phyloP scores from a whole-genome alignment of 2,329 filamentous ascomycete genomes.

The Talaromyces sp. region DNA sequence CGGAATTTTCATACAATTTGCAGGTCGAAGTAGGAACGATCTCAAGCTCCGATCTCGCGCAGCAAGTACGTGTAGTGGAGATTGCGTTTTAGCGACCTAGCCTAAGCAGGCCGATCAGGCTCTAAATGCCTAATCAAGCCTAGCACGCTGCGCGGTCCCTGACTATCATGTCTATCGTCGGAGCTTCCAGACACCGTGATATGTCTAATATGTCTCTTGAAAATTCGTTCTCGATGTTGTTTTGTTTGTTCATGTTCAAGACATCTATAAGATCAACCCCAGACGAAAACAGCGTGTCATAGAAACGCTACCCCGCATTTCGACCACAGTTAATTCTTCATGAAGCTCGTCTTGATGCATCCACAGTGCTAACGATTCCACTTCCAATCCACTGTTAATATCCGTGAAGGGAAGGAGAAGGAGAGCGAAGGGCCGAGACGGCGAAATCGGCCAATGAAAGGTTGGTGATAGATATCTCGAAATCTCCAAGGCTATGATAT shows the following conservation, averaged over 20 bases:
- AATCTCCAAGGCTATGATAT: neutral
- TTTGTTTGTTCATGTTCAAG: neutral
- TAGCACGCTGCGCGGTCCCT: conserved; percentile 13
- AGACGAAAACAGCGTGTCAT: conserved; percentile 3
- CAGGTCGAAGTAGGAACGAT: too few relatives aligned
- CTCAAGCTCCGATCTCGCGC: neutral
- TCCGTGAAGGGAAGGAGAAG: conserved; percentile 16
- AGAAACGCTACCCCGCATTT: conserved; percentile 14
- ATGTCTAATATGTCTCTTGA: neutral
- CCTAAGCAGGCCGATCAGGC: conserved; percentile 4
- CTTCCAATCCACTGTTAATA: neutral
- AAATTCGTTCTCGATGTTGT: neutral
- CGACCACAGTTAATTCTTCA: neutral
- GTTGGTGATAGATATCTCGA: neutral
- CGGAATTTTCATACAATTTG: too few relatives aligned
- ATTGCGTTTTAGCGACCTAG: neutral
- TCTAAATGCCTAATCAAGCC: conserved; percentile 11
- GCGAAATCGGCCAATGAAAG: conserved; percentile 20
- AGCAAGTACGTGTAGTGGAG: neutral
- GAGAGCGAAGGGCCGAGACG: conserved; percentile 16
- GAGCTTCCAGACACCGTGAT: neutral
- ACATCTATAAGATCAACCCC: neutral
- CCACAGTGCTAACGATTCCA: neutral
- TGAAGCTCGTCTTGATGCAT: neutral
- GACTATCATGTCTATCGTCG: conserved; percentile 20